Conservation (phyloP, 2,329 filamentous ascomycete genomes). For the Dactylonectria macrodidyma region DNA sequence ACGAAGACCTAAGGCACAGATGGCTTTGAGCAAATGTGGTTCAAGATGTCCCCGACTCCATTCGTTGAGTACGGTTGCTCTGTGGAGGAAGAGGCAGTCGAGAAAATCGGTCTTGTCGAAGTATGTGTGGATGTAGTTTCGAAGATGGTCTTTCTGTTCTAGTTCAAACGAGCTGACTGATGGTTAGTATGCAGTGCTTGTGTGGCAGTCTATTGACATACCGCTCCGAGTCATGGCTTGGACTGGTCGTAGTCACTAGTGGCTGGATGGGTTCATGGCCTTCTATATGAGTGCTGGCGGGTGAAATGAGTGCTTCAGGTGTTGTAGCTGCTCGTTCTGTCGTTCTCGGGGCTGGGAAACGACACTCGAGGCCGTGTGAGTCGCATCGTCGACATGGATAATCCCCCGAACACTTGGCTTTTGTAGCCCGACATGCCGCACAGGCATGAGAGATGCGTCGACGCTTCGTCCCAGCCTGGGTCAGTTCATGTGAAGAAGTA, state of each 20-base stretch:
- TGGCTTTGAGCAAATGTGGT: constrained; percentile 37
- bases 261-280: background rate
- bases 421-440: constrained; percentile 51
- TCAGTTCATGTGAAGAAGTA: constrained; percentile 29
- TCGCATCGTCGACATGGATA: constrained; percentile 51
- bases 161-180: constrained; percentile 30
- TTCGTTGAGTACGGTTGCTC: constrained; percentile 40
- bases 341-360: background rate
- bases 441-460: constrained; percentile 49
- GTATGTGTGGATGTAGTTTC: constrained; percentile 40
- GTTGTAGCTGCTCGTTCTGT: background rate
- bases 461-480: constrained; percentile 49
- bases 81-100: constrained; percentile 42
- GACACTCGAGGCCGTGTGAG: constrained; percentile 32
- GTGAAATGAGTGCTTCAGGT: constrained; percentile 22
- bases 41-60: constrained; percentile 44
- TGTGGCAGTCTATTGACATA: background rate
- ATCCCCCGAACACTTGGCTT: constrained; percentile 54
- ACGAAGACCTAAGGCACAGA: constrained; percentile 37
- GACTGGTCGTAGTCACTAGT: background rate
- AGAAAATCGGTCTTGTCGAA: constrained; percentile 39
- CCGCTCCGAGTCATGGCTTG: background rate
- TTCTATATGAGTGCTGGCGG: constrained; percentile 16
- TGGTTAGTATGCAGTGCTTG: background rate
- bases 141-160: constrained; percentile 14